Conservation (phyloP, 805 yeast species). For the Kodamaea lidongshanica region DNA sequence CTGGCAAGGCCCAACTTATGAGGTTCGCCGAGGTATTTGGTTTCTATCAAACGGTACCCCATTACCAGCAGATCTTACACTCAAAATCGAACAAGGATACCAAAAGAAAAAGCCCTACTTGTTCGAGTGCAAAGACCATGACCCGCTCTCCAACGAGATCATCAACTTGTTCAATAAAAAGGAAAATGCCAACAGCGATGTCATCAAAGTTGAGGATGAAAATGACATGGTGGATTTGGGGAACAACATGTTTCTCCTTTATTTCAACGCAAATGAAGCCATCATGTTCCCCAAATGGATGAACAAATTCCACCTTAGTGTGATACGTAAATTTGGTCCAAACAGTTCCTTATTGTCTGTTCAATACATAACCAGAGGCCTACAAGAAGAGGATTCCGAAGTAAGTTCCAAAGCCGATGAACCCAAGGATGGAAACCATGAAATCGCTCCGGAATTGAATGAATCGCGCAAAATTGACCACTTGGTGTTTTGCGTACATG, state of each 20-base stretch:
- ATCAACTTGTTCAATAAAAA: constrained; percentile 16
- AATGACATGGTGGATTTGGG: constrained; percentile 25
- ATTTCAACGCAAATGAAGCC: constrained; percentile 38
- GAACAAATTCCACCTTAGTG: constrained; percentile 36
- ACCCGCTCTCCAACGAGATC: constrained; percentile 12
- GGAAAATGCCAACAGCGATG: constrained; percentile 8
- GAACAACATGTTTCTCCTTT: constrained; percentile 34
- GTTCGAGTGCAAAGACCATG: constrained; percentile 2
- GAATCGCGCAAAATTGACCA: constrained; percentile 45
- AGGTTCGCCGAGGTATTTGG: constrained; percentile 84
- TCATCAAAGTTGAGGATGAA: constrained; percentile 18
- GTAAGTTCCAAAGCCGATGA: constrained; percentile 12
- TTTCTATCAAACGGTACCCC: constrained; percentile 57
- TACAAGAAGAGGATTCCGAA: constrained; percentile 12
- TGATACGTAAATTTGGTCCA: constrained; percentile 31
- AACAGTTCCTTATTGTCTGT: constrained; percentile 39
- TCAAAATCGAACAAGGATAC: constrained; percentile 56
- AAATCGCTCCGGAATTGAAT: constrained; percentile 47
- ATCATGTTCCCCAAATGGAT: constrained; percentile 40
- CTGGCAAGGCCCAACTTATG: constrained; percentile 86
- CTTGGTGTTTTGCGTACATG: constrained; percentile 84
- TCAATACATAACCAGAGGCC: constrained; percentile 47
- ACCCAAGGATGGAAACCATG: constrained; percentile 32
- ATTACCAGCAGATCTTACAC: constrained; percentile 42
- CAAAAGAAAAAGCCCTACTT: constrained; percentile 16